Percentiles rank a stretch among this genome's conserved stretches.
phyloP scores from a whole-genome alignment of 179 eudicot genomes.

The Beta macrorhiza region DNA sequence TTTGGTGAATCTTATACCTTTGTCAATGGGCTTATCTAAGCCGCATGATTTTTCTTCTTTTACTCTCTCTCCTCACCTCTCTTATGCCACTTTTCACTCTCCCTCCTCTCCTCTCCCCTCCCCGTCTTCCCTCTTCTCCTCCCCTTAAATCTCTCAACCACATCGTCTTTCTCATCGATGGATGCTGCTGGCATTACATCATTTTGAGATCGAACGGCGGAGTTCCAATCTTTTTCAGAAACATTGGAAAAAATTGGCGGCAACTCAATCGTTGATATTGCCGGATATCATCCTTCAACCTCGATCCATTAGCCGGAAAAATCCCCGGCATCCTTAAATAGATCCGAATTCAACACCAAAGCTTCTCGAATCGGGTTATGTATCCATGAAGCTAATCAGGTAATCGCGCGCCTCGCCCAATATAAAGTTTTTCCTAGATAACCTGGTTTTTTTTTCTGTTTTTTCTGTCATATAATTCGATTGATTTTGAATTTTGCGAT shows the following conservation, averaged over 20 bases:
- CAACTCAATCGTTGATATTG: slow-evolving; percentile 25
- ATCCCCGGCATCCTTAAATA: slow-evolving; percentile 33
- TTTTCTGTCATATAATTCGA: neutral
- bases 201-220: slow-evolving; percentile 77
- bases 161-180: slow-evolving; percentile 32
- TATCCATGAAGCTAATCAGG: slow-evolving; percentile 59
- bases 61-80: neutral
- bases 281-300: slow-evolving; percentile 30
- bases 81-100: slow-evolving; percentile 5
- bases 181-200: slow-evolving; percentile 48
- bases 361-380: slow-evolving; percentile 68
- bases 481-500: neutral
- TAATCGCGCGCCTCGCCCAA: slow-evolving; percentile 65
- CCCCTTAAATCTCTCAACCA: neutral
- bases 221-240: slow-evolving; percentile 59
- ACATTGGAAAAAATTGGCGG: slow-evolving; percentile 57
- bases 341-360: slow-evolving; percentile 70
- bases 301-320: slow-evolving; percentile 12
- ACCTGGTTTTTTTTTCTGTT: neutral
- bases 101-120: neutral
- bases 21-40: too few relatives aligned
- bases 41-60: too few relatives aligned
- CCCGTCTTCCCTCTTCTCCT: neutral
- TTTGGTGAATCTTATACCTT: too few relatives aligned
- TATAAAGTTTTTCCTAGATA: neutral